Base-by-base conservation (phyloP, 108 stramenopile species). In the Skeletonema menzelii region DNA sequence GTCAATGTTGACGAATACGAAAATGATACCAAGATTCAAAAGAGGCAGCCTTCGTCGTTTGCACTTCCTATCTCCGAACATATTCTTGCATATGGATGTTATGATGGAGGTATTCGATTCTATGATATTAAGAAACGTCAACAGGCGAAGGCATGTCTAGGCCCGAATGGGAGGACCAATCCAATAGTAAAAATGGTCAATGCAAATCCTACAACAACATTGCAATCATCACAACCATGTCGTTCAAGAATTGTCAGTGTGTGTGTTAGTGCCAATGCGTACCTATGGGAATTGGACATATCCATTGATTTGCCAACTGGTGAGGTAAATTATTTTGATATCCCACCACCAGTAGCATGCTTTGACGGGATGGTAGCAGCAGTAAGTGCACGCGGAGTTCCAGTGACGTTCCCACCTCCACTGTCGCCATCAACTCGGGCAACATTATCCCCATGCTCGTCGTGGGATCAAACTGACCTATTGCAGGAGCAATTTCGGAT, bases 341-440 rank as follows among this genome's bases (percentile, higher is more conserved):
- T 74, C 57, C 79, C 73, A 26, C 79, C 79, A 0, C 79, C 79
- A 3, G 34, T 80, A 19, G 79, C 64, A 6, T 31, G 60, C 58
- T 73, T 80, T 38, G 72, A 80, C 59, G 79, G 72, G n/a, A 56
- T 80, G 40, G 72, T 70, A 30, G 72, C 79, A 5, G 68, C 73
- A 35, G 68, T 70, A 4, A 72, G 64, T 38, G 61, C 71, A 20
- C 56, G 62, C 3, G 71, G 72, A 8, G 27, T 79, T 13, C 79
- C 79, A 1, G 71, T 73, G 63, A 53, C 37, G 12, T 61, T 73
- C 28, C 78, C 56, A 14, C 70, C 78, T 0, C 42, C 72, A 3
- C 59, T 72, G 14, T 73, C 79, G 17, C 71, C 79, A 10, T 34
- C 67, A 30, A 66, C 67, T 13, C 47, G 72, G 24, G 61, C 79